Evolutionary conservation across 148 eudicot genomes (phyloP), one percentile per base, ranked within the genome.

Genomic region (Salicornia ramosissima): DNA sequence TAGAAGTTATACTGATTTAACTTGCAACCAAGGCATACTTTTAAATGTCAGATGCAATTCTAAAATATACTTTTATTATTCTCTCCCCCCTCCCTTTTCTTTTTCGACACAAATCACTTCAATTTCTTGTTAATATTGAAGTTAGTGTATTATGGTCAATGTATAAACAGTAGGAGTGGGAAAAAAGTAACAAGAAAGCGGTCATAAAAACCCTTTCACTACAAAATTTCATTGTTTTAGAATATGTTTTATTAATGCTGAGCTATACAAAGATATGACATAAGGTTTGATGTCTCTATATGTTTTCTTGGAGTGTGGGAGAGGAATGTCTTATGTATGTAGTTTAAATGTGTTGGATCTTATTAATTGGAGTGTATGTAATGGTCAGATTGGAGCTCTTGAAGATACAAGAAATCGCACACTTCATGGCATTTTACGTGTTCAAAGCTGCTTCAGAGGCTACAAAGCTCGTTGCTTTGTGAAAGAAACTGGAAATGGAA

Each of bases 341-440:
- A 1, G 14, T 47, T 47, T 47, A 49, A 21, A 15, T 2, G 1
- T 46, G 30, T n/a, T 50, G 36, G 45, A 6, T 53, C 5, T 30
- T 15, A 29, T 65, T 51, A 42, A 67, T 21, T 5, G 14, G 6
- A 5, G 42, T 29, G 9, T 50, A 12, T 58, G 5, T 26, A 46
- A 50, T 72, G 58, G 68, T 47, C 80, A 94, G 99, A 87, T 94
- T 82, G 96, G 96, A 31, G 85, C 71, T 72, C 93, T 94, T 74
- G 99, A 94, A 80, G 99, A 94, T 75, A 94, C 99, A 56, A 84
- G 99, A 83, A 94, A 90, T 50, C 93, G 90, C 40, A 91, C 97
- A 0, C 90, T 94, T 58, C 91, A 86, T 79, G 93, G 99, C 67
- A 91, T 91, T 62, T 82, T 95, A 71, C 91, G 99, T 36, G 96